Conservation (phyloP, 164 flowering plant species). For the Sedum album region DNA sequence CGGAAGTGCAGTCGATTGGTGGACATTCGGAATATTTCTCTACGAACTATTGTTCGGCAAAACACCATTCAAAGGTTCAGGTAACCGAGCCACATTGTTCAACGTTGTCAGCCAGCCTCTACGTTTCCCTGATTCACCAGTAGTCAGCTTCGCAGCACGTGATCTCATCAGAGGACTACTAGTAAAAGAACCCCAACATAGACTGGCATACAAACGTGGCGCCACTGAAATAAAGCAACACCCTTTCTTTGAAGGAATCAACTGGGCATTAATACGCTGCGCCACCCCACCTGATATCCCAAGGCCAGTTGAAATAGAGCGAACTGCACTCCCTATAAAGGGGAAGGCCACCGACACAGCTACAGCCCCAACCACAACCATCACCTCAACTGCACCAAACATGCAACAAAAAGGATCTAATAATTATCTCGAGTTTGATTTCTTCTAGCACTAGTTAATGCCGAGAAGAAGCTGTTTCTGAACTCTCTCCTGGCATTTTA, state of each 20-base stretch:
- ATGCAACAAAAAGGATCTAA: slow-evolving; percentile 43
- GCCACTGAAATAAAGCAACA: slow-evolving; percentile 16
- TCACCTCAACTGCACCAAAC: not conserved
- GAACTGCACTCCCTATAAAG: not conserved
- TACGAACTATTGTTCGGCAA: slow-evolving; percentile 81
- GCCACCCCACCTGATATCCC: slow-evolving; percentile 16
- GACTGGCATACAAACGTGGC: slow-evolving; percentile 14
- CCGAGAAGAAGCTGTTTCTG: not conserved
- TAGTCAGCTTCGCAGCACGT: slow-evolving; percentile 68
- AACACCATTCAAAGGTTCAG: slow-evolving; percentile 90
- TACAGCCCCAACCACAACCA: slow-evolving; percentile 9
- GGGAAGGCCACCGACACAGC: slow-evolving; percentile 27
- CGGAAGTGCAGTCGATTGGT: slow-evolving; percentile 97
- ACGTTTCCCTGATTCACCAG: slow-evolving; percentile 73
- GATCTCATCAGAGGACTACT: slow-evolving; percentile 76
- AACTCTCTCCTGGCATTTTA: not conserved
- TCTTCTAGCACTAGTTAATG: slow-evolving; percentile 44
- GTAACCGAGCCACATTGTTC: slow-evolving; percentile 77
- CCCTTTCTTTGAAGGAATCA: slow-evolving; percentile 16
- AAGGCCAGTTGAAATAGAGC: slow-evolving; percentile 11
- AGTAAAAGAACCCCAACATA: slow-evolving; percentile 15
- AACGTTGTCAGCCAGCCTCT: slow-evolving; percentile 88
- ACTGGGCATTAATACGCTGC: slow-evolving; percentile 16
- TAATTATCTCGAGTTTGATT: slow-evolving; percentile 80
- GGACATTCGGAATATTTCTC: slow-evolving; percentile 87